Percentiles rank a stretch among this genome's conserved stretches.
These are phyloP conservation scores for Tagetes erecta DNA, from an alignment of 129 eudicot species.

Conservation along the genomic window DNA sequence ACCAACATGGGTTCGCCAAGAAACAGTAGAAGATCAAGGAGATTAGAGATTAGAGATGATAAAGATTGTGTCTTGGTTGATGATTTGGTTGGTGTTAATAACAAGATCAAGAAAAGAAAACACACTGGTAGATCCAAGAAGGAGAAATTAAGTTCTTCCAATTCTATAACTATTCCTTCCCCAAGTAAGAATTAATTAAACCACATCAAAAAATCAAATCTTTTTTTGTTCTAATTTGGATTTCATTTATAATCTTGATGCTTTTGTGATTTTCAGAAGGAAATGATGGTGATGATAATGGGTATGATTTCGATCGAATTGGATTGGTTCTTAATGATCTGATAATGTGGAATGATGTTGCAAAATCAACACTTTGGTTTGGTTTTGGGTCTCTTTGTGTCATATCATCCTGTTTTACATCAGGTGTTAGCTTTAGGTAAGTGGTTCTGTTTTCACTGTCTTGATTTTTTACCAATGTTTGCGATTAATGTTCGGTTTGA, in stretches of 20 bases:
- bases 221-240: neutral
- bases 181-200: constrained; percentile 41
- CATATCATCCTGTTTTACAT: constrained; percentile 80
- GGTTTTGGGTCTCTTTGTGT: constrained; percentile 92
- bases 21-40: constrained; percentile 58
- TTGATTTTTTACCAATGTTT: neutral
- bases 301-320: constrained; percentile 60
- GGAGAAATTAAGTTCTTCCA: constrained; percentile 44
- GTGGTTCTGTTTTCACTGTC: neutral
- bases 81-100: constrained; percentile 44
- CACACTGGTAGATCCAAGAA: constrained; percentile 62
- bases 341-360: constrained; percentile 90
- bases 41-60: constrained; percentile 61
- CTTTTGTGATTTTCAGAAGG: constrained; percentile 41
- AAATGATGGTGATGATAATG: constrained; percentile 45
- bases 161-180: constrained; percentile 37
- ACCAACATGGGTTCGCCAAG: constrained; percentile 58
- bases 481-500: neutral
- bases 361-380: constrained; percentile 95
- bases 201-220: neutral
- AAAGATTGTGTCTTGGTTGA: constrained; percentile 48
- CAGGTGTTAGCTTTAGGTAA: constrained; percentile 75
- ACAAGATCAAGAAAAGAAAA: constrained; percentile 65
- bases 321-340: constrained; percentile 61
- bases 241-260: constrained; percentile 2